A percentile compares a stretch with the other conserved stretches of the same genome.
These are phyloP conservation scores for Kondoa malvinella DNA, from an alignment of 768 basidiomycete genomes.

Conservation along the genomic window DNA sequence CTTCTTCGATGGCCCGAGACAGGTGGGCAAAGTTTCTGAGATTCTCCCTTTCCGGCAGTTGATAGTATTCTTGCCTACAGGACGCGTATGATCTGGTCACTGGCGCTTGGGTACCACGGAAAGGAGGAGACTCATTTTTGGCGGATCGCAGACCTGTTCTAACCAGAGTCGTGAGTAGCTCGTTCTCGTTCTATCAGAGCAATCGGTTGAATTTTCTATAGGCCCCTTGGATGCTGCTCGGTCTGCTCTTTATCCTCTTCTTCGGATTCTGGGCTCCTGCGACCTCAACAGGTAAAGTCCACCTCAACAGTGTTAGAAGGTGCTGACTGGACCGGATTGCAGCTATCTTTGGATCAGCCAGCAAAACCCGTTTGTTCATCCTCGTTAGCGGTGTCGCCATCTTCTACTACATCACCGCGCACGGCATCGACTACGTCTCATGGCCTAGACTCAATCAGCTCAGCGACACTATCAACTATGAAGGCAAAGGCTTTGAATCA, in stretches of 20 bases:
- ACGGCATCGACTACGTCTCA: slow-evolving; percentile 85
- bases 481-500: slow-evolving; percentile 37
- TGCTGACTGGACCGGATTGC: neutral
- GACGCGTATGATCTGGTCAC: slow-evolving; percentile 91
- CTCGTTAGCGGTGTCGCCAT: slow-evolving; percentile 38
- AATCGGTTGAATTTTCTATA: slow-evolving; percentile 28
- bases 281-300: slow-evolving; percentile 19
- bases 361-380: slow-evolving; percentile 64
- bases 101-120: slow-evolving; percentile 72
- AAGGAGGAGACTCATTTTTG: slow-evolving; percentile 12
- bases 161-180: slow-evolving; percentile 9
- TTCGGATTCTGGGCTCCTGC: slow-evolving; percentile 39
- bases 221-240: slow-evolving; percentile 68
- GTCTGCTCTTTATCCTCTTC: slow-evolving; percentile 73
- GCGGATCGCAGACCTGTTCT: slow-evolving; percentile 11
- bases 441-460: slow-evolving; percentile 80
- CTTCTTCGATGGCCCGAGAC: slow-evolving; percentile 82
- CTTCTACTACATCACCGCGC: slow-evolving; percentile 53
- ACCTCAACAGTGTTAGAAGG: neutral
- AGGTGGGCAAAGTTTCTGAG: slow-evolving; percentile 45
- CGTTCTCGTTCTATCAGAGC: neutral
- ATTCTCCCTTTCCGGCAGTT: slow-evolving; percentile 5
- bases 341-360: neutral
- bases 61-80: slow-evolving; percentile 32
- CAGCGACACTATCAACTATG: slow-evolving; percentile 60